Percentiles rank a stretch among this genome's conserved stretches.
These are phyloP conservation scores for Candida orba DNA, from an alignment of 805 yeast species.

Conservation along the genomic window DNA sequence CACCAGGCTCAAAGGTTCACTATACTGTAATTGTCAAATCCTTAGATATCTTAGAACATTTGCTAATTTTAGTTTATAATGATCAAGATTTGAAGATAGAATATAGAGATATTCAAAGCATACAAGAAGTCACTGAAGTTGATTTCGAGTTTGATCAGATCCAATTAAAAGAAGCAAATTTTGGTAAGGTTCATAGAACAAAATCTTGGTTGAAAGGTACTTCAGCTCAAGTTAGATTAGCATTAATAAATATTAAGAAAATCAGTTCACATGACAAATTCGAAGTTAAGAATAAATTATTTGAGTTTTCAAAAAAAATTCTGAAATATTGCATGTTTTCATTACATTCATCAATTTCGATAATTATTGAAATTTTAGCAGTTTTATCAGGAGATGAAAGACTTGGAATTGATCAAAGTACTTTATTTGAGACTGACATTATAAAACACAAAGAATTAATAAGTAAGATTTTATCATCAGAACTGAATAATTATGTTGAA, in stretches of 20 bases:
- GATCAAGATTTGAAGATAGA: conserved; percentile 32
- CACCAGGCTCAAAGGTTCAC: conserved; percentile 27
- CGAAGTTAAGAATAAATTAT: conserved; percentile 29
- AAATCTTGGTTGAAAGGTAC: conserved; percentile 51
- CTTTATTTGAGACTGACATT: conserved; percentile 8
- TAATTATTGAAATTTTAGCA: conserved; percentile 29
- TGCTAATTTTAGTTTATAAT: conserved; percentile 32
- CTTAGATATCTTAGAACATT: conserved; percentile 24
- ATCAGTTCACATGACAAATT: conserved; percentile 23
- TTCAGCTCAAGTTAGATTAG: conserved; percentile 39
- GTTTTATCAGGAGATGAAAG: conserved; percentile 16
- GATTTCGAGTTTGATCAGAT: conserved; percentile 14
- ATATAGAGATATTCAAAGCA: conserved; percentile 15
- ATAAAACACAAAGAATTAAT: conserved; percentile 7
- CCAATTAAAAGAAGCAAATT: conserved; percentile 12
- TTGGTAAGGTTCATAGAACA: conserved; percentile 33
- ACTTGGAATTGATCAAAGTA: conserved; percentile 7
- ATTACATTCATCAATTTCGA: conserved; percentile 30
- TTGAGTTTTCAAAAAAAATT: conserved; percentile 25
- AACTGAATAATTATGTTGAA: conserved; percentile 14
- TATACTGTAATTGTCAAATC: conserved; percentile 28
- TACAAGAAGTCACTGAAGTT: conserved; percentile 11
- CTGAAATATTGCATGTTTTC: conserved; percentile 28
- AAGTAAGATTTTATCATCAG: conserved; percentile 10
- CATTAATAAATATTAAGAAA: conserved; percentile 26